phyloP scores from a whole-genome alignment of 1,139 yeast genomes.

The Yarrowia galli region DNA sequence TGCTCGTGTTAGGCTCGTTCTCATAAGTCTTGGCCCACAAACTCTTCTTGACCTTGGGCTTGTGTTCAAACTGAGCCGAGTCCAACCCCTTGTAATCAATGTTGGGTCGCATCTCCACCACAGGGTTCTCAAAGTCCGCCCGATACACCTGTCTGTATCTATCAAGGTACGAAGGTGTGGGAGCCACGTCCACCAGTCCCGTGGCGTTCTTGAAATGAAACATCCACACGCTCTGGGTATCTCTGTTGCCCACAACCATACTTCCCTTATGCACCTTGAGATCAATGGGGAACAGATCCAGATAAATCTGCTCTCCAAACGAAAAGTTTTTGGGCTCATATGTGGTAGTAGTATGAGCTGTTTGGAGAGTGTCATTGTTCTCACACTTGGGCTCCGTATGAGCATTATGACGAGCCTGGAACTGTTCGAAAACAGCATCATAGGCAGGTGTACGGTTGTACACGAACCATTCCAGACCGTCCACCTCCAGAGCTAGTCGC shows the following conservation, averaged over 20 bases:
- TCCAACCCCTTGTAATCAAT: conserved; percentile 56
- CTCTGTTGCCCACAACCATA: conserved; percentile 75
- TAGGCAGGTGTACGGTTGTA: conserved; percentile 83
- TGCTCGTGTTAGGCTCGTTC: conserved; percentile 26
- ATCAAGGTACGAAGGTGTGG: conserved; percentile 62
- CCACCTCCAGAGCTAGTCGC: conserved; percentile 64
- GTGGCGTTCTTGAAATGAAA: conserved; percentile 63
- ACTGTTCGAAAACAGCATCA: conserved; percentile 63
- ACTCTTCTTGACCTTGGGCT: conserved; percentile 16
- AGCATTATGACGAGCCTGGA: conserved; percentile 40
- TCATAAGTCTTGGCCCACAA: conserved; percentile 33
- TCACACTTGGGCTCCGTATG: conserved; percentile 30
- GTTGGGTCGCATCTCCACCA: conserved; percentile 72
- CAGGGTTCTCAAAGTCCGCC: conserved; percentile 59
- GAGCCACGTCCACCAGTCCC: conserved; percentile 67
- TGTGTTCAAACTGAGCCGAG: conserved; percentile 2
- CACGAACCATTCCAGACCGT: conserved; percentile 82
- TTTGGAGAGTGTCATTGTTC: conserved; percentile 4
- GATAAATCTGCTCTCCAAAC: conserved; percentile 48
- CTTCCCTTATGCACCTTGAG: conserved; percentile 71
- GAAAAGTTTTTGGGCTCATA: conserved; percentile 39
- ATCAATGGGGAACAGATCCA: conserved; percentile 64
- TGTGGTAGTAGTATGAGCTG: not conserved
- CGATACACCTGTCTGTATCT: conserved; percentile 58
- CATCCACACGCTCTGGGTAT: conserved; percentile 76